Base-by-base conservation (phyloP, 2,329 filamentous ascomycete species). In the Plenodomus tracheiphilus region DNA sequence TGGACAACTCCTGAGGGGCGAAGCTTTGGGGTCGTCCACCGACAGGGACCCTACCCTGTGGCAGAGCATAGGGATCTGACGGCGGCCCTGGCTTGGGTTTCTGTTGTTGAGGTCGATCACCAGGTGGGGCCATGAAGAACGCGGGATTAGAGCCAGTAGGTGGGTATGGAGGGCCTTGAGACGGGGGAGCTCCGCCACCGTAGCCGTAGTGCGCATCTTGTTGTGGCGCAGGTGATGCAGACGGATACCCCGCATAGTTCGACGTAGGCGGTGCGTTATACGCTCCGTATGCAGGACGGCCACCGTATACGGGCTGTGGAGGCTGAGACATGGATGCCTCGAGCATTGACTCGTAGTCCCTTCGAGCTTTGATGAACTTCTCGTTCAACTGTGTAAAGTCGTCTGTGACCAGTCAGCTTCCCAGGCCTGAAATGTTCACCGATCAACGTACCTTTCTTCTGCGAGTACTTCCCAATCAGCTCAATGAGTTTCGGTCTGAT, bases 321-420 rank as follows among this genome's bases (percentile, higher is more conserved):
- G 92, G 88, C 61, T 97, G 93, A 1, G 92, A 86, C 93, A 99
- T 97, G 47, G 93, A 97, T 16, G 90, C 88, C 73, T 99, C 94
- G 17, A 99, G 79, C n/a, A 99, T 81, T 22, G 89, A 86, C 75
- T 99, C 94, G 71, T 99, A 99, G 74, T 99, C 94, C 64, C 93
- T 85, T 57, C 94, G 87, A 39, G 94, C 94, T 75, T 99, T 99
- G 80, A 99, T 97, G 74, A 99, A 99, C 76, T 97, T 97, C 74
- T 99, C 94, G 67, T 99, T 99, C 54, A 99, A 79, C 70, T 97
- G 93, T 2, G 94, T 97, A 68, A 99, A 97, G 72, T 99, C 94
- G 74, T 99, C 94, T 96, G 58, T 58, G 13, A 34, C 37, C 18
- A 43, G 48, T 65, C 48, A 63, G 48, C 20, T 21, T 41, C 39